phyloP scores from a whole-genome alignment of 2,329 filamentous ascomycete species.

The Botrytis galanthina region DNA sequence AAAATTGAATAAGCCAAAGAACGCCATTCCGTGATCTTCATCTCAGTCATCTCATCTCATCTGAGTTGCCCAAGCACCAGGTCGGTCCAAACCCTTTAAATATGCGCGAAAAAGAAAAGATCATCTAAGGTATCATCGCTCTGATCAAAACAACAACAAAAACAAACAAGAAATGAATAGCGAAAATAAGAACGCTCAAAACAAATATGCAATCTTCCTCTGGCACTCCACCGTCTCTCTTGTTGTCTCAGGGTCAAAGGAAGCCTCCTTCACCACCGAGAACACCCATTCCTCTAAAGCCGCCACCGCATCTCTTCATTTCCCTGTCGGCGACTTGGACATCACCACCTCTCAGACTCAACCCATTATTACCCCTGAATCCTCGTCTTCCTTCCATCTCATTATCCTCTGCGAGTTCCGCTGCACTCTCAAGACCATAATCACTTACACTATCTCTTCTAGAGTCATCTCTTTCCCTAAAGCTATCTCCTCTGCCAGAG shows the following conservation, averaged over 20 bases:
- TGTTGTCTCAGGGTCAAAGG: not conserved
- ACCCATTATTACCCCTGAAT: not conserved
- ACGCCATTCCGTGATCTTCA: conserved; percentile 11
- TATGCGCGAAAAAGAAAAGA: not conserved
- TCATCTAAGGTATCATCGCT: conserved; percentile 8
- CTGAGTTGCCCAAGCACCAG: not conserved
- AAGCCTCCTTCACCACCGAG: conserved; percentile 12
- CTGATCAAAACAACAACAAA: not conserved
- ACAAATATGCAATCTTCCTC: not conserved
- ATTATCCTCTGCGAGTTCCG: not conserved
- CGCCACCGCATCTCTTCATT: not conserved
- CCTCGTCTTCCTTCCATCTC: not conserved
- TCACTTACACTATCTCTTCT: conserved; percentile 28
- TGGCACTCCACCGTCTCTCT: not conserved
- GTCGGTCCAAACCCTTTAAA: not conserved
- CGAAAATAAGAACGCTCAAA: conserved; percentile 1
- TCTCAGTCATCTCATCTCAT: conserved; percentile 9
- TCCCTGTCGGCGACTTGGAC: not conserved
- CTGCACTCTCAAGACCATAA: not conserved
- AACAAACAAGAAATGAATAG: not conserved
- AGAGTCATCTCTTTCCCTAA: conserved; percentile 25
- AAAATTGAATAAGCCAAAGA: conserved; percentile 3
- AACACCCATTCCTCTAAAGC: not conserved
- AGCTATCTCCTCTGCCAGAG: conserved; percentile 31
- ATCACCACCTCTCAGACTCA: not conserved